Conservation (phyloP, 257 asterid species). For the Hygrophila difformis region DNA sequence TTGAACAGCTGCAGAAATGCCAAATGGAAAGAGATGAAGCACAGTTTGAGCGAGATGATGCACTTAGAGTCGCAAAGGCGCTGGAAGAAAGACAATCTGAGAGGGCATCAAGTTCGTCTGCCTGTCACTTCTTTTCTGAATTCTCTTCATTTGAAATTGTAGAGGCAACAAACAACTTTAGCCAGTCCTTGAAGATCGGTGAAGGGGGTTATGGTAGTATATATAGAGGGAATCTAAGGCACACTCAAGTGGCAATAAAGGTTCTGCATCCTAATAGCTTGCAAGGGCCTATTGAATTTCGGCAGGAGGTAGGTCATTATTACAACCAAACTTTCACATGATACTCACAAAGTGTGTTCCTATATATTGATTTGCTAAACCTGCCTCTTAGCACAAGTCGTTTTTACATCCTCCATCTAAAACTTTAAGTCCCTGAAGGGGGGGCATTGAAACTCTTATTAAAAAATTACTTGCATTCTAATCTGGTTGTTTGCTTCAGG, state of each 20-base stretch:
- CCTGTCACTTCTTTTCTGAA: slow-evolving; percentile 44
- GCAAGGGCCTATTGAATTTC: slow-evolving; percentile 79
- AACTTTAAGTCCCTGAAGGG: too few relatives aligned
- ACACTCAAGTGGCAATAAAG: slow-evolving; percentile 80
- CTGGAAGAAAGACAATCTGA: slow-evolving; percentile 43
- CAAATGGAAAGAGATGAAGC: slow-evolving; percentile 69
- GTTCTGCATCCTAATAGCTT: slow-evolving; percentile 55
- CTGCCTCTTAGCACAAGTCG: too few relatives aligned
- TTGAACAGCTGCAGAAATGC: slow-evolving; percentile 70
- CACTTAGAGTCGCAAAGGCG: slow-evolving; percentile 54
- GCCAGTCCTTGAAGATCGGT: slow-evolving; percentile 56
- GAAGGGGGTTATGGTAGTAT: slow-evolving; percentile 87
- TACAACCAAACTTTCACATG: too few relatives aligned
- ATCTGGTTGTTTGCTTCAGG: slow-evolving; percentile 50
- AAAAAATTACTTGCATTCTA: too few relatives aligned
- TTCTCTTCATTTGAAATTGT: slow-evolving; percentile 65
- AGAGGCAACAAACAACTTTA: slow-evolving; percentile 60
- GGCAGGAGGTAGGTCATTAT: slow-evolving; percentile 69
- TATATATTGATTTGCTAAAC: too few relatives aligned
- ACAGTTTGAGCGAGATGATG: slow-evolving; percentile 59
- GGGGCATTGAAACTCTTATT: too few relatives aligned
- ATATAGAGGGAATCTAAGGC: slow-evolving; percentile 62
- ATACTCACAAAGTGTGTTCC: too few relatives aligned
- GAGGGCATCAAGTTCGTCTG: slow-evolving; percentile 46
- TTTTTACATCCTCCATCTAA: too few relatives aligned